Percentiles rank a stretch among this genome's conserved stretches.
Conservation (phyloP, 257 asterid genomes). For the Solanum ahanhuiri region DNA sequence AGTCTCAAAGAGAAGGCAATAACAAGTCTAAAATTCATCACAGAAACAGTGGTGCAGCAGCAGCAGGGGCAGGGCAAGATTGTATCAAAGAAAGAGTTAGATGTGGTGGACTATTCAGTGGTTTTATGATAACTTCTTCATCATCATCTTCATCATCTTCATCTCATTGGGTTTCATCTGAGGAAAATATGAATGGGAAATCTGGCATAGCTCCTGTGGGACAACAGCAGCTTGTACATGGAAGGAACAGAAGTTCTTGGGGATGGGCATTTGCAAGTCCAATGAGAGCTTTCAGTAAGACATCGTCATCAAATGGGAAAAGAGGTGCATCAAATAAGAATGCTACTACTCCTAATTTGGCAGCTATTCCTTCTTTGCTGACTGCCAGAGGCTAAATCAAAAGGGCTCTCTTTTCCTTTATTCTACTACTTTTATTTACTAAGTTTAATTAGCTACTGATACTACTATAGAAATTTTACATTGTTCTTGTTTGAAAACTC, state of each 20-base stretch:
- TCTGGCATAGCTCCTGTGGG: constrained; percentile 17
- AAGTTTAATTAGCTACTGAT: constrained; percentile 9
- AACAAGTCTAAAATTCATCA: constrained; percentile 31
- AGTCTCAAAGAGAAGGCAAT: constrained; percentile 86
- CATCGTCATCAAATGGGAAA: constrained; percentile 26
- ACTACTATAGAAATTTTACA: constrained; percentile 21
- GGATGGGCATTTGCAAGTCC: constrained; percentile 99
- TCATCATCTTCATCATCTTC: constrained; percentile 73
- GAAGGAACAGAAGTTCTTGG: constrained; percentile 78
- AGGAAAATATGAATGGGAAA: constrained; percentile 37
- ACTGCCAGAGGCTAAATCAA: constrained; percentile 48
- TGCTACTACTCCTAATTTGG: constrained; percentile 50
- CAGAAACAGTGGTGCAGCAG: constrained; percentile 18
- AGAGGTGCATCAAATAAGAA: constrained; percentile 46
- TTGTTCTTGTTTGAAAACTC: constrained; percentile 17
- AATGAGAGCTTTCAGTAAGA: constrained; percentile 66
- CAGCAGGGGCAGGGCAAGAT: constrained; percentile 32
- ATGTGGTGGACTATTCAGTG: constrained; percentile 91
- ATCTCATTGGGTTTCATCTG: constrained; percentile 55
- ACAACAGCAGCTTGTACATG: constrained; percentile 37
- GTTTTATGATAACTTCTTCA: constrained; percentile 75
- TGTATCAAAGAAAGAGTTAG: constrained; percentile 75
- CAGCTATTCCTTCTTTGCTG: constrained; percentile 81
- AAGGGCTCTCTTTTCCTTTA: neutral
- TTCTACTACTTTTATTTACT: constrained; percentile 3